These are phyloP conservation scores for Apostasia shenzhenica DNA, from an alignment of 106 monocot species.

Conservation along the genomic window DNA sequence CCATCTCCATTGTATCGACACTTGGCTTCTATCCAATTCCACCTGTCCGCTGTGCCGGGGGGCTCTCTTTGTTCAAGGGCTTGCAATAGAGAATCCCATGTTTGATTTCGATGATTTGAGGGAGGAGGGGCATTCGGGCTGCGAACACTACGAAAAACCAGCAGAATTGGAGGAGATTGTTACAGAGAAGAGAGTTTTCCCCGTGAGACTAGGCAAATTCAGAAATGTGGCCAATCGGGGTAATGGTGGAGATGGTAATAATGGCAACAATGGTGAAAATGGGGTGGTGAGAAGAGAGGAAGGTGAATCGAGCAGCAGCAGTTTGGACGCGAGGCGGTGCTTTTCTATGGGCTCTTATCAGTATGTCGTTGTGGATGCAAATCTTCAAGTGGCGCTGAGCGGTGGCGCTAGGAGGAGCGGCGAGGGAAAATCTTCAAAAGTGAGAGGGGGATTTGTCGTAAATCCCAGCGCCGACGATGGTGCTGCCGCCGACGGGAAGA, in stretches of 20 bases:
- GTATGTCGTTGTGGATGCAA: slow-evolving; percentile 61
- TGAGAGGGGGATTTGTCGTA: slow-evolving; percentile 5
- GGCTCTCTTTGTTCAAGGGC: slow-evolving; percentile 45
- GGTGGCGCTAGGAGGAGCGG: slow-evolving; percentile 10
- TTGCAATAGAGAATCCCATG: slow-evolving; percentile 51
- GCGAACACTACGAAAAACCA: slow-evolving; percentile 11
- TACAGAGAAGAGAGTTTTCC: slow-evolving; percentile 56
- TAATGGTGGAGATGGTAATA: slow-evolving; percentile 4
- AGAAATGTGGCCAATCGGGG: slow-evolving; percentile 24
- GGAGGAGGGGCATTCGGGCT: slow-evolving; percentile 18
- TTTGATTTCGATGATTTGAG: slow-evolving; percentile 53
- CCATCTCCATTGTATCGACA: slow-evolving; percentile 87
- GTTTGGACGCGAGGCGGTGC: slow-evolving; percentile 86
- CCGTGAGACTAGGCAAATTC: slow-evolving; percentile 87
- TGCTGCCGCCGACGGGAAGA: slow-evolving; percentile 34
- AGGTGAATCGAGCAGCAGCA: slow-evolving; percentile 76
- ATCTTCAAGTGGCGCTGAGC: slow-evolving; percentile 52
- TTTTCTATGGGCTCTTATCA: slow-evolving; percentile 92
- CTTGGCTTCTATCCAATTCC: slow-evolving; percentile 90
- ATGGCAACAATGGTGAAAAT: not conserved
- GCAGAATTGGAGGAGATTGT: slow-evolving; percentile 33
- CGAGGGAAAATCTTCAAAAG: slow-evolving; percentile 13
- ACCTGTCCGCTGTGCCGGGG: slow-evolving; percentile 91
- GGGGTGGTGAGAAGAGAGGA: slow-evolving; percentile 24
- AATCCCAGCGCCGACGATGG: slow-evolving; percentile 15